Base-by-base conservation (phyloP, 805 yeast genomes). In the Metschnikowia arizonensis region DNA sequence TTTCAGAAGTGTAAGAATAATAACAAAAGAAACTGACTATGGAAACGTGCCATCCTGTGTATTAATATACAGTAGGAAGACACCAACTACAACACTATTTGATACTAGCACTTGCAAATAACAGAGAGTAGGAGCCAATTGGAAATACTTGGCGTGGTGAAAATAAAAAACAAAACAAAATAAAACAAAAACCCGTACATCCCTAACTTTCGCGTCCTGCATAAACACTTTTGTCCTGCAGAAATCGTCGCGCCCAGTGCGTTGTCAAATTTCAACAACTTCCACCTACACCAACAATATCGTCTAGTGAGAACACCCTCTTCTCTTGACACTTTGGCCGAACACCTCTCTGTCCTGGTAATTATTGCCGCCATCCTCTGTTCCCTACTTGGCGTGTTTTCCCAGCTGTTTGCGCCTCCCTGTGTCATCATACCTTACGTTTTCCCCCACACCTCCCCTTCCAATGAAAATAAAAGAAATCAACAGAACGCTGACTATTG, bases 401-500 rank as follows among this genome's bases (percentile, higher is more conserved):
- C 4, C 25, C 25, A 25, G 33, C 33, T 19, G n/a, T n/a, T 28
- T 28, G 28, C 18, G 38, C 29, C 33, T 6, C 23, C 23, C 18
- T 14, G 32, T 37, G 33, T 18, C 17, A n/a, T 8, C 12, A 7
- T 28, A 37, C 18, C 18, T 33, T 25, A 33, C 18, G 40, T 28
- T 17, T 28, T 19, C 24, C n/a, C 29, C 38, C 38, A 34, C 33
- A 23, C 35, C n/a, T 15, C 35, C 42, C 29, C 31, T 15, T 12
- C 25, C 26, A 38, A 54, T 54, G 58, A 88, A 88, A 68, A 75
- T 93, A 55, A 79, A 81, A 64, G 97, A 90, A 66, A 81, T 88
- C 59, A 74, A 79, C 50, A 77, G 88, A 56, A 87, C 97, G 11
- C 90, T 97, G 42, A 83, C 96, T n/a, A 88, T 93, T 69, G 95